Evolutionary conservation across 208 protist genomes (phyloP).

Genomic region (Wallacemonas sp.): DNA sequence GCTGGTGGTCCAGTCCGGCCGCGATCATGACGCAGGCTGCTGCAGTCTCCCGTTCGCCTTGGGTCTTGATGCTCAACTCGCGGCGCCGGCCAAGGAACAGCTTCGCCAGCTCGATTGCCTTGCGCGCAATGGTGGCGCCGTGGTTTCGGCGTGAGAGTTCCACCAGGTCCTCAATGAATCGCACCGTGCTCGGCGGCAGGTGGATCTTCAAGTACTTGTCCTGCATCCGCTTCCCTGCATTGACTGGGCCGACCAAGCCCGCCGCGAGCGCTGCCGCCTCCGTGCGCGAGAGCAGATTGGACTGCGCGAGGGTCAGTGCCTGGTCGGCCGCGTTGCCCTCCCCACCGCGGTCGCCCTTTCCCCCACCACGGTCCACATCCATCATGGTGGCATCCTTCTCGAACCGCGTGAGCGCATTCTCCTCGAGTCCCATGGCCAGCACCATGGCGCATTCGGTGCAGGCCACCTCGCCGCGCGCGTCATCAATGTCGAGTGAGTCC

Average conservation of each 20-base stretch:
- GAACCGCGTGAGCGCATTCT: constrained; percentile 62
- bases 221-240: background rate
- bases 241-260: constrained; percentile 16
- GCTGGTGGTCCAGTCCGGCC: constrained; percentile 40
- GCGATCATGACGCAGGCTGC: constrained; percentile 78
- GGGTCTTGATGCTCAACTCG: constrained; percentile 42
- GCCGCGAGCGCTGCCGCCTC: constrained; percentile 33
- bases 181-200: constrained; percentile 47
- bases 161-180: constrained; percentile 49
- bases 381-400: constrained; percentile 68
- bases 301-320: constrained; percentile 19
- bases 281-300: constrained; percentile 1
- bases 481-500: constrained; percentile 73
- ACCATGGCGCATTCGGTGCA: constrained; percentile 77
- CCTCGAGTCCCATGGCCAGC: constrained; percentile 77
- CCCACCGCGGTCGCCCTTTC: constrained; percentile 14
- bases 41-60: constrained; percentile 46
- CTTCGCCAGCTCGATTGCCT: constrained; percentile 49
- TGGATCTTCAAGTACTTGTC: constrained; percentile 32
- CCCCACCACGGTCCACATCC: constrained; percentile 61
- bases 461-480: constrained; percentile 71
- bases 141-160: constrained; percentile 37
- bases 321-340: constrained; percentile 9
- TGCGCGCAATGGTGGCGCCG: constrained; percentile 25
- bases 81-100: constrained; percentile 51